Evolutionary conservation across 169 alveolate genomes (phyloP).

Genomic region (Cryptosporidium baileyi): DNA sequence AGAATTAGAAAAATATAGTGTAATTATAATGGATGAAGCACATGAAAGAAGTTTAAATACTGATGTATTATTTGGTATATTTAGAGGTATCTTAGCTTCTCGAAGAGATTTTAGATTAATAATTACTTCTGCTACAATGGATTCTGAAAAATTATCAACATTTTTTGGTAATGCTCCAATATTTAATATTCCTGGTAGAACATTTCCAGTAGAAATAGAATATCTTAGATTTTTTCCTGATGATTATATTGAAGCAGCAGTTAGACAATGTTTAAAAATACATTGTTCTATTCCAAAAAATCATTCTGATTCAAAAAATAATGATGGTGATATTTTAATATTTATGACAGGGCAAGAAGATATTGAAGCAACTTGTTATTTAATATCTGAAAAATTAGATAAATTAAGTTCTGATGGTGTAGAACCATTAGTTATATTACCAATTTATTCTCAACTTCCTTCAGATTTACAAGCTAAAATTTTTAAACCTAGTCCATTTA

Average conservation of each 20-base stretch:
- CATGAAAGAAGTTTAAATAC: conserved; percentile 99
- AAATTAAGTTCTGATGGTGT: conserved; percentile 87
- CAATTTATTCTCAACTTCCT: conserved; percentile 98
- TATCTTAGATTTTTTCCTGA: conserved; percentile 91
- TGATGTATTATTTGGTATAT: conserved; percentile 98
- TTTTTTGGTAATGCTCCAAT: conserved; percentile 99
- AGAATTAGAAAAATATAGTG: conserved; percentile 95
- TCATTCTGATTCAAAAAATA: conserved; percentile 71
- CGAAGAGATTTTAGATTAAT: conserved; percentile 96
- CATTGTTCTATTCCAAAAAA: conserved; percentile 89
- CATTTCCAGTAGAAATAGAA: conserved; percentile 96
- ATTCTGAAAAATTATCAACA: conserved; percentile 94
- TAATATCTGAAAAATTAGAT: conserved; percentile 90
- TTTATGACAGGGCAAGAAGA: conserved; percentile 99
- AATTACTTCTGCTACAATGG: conserved; percentile 99
- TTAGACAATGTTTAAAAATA: conserved; percentile 95
- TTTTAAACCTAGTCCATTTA: conserved; percentile 86
- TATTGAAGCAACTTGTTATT: conserved; percentile 96
- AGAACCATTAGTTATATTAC: conserved; percentile 81
- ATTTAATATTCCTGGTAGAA: conserved; percentile 98
- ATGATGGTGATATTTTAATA: conserved; percentile 94
- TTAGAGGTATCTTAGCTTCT: conserved; percentile 92
- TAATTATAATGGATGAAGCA: conserved; percentile 99
- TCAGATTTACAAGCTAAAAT: conserved; percentile 97
- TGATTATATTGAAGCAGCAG: conserved; percentile 99